Evolutionary conservation across 768 basidiomycete species (phyloP), one percentile per base, ranked within the genome.

Genomic region (Serendipita sp.): DNA sequence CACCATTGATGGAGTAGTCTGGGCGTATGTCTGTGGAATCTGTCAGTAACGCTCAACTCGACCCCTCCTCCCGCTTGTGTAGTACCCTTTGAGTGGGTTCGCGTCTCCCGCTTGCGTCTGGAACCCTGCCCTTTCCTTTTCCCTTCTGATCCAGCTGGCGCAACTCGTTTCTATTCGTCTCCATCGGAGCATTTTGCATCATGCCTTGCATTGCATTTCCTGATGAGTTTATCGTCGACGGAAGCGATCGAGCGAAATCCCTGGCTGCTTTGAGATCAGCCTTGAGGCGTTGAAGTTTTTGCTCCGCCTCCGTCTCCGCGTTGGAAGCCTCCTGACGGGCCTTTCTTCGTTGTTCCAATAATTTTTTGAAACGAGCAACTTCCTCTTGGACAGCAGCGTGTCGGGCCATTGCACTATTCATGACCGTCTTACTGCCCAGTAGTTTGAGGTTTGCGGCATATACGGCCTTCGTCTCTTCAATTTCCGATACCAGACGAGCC

Each of bases 371-470:
- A 32, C 32, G 28, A 24, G 10, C 35, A 8, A 60, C 28, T n/a
- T 60, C 35, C 28, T n/a, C 28, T 60, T 60, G 56, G 35, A 60
- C 34, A 10, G 24, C 56, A n/a, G 64, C 60, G 45, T 76, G 78
- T 58, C 71, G 73, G 37, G 63, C 65, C 47, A 74, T 74, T 54
- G 80, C 66, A 34, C 76, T 75, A 1, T 74, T 68, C 24, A 81
- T 67, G 63, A 78, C 74, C 0, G 77, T 75, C 37, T 76, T 77
- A 34, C 80, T 69, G 1, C 69, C 67, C 60, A 86, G 74, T 3
- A 81, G 75, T 3, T 73, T 71, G 24, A 84, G 69, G 67, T 82
- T 85, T 1, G 81, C 78, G 34, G 81, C 78, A 37, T 83, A 67
- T 13, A 83, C 67, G 2, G 76, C 69, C 34, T 74, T 69, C n/a